Percentiles rank a stretch among this genome's conserved stretches.
Conservation (phyloP, 2,329 filamentous ascomycete species). For the Cytospora piceicola region DNA sequence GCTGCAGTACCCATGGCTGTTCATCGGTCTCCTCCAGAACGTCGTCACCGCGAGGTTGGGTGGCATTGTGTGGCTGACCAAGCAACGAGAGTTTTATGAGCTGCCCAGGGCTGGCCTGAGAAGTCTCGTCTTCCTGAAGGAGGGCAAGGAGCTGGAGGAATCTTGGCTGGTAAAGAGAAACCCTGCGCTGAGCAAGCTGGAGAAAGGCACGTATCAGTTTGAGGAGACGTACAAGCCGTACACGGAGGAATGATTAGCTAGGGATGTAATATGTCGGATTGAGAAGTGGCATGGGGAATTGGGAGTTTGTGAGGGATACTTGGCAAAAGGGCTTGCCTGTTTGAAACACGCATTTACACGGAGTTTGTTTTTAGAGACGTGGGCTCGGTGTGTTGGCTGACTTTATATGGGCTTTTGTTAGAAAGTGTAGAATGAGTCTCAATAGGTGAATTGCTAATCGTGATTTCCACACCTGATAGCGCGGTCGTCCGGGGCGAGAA, state of each 20-base stretch:
- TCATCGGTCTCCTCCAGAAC: constrained; percentile 75
- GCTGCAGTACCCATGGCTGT: constrained; percentile 90
- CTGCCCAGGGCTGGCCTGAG: constrained; percentile 38
- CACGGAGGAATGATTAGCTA: constrained; percentile 26
- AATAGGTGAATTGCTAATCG: background rate
- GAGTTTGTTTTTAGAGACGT: background rate
- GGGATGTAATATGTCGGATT: background rate
- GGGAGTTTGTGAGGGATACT: background rate
- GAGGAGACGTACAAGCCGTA: constrained; percentile 34
- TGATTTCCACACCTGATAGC: background rate
- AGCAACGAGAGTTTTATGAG: constrained; percentile 32
- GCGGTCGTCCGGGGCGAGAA: background rate
- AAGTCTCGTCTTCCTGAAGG: constrained; percentile 34
- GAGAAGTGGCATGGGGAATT: background rate
- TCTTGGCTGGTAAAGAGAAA: constrained; percentile 35
- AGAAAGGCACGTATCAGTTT: constrained; percentile 33
- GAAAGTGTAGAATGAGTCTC: background rate
- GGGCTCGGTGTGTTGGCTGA: background rate
- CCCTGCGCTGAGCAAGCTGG: constrained; percentile 32
- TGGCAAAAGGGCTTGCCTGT: background rate
- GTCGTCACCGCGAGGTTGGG: constrained; percentile 78
- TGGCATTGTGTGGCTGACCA: constrained; percentile 46
- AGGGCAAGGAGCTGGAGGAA: constrained; percentile 14
- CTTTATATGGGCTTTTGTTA: background rate
- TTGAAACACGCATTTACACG: background rate